A percentile compares a stretch with the other conserved stretches of the same genome.
Evolutionary conservation across 2,329 filamentous ascomycete genomes (phyloP).

Genomic region (Pseudogymnoascus sp.): DNA sequence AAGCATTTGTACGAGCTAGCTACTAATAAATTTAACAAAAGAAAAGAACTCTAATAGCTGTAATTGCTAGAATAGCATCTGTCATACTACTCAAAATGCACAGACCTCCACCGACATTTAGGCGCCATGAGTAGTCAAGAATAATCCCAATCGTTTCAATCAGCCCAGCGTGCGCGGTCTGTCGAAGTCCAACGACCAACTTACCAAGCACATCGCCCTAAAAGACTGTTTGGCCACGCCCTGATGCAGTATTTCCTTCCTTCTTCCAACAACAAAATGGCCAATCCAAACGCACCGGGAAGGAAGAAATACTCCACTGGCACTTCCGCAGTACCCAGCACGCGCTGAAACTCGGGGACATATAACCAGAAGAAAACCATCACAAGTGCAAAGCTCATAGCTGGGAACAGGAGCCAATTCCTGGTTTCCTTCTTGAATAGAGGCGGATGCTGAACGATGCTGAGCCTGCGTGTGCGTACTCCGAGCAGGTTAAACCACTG

Average conservation of each 20-base stretch:
- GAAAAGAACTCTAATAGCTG: too few species aligned
- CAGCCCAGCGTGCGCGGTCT: too few species aligned
- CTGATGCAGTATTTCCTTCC: conserved; percentile 55
- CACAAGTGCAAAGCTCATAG: conserved; percentile 59
- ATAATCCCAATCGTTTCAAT: too few species aligned
- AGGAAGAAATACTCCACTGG: conserved; percentile 72
- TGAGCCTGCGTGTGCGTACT: conserved; percentile 55
- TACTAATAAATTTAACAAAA: too few species aligned
- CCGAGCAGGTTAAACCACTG: conserved; percentile 72
- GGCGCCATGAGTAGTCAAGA: too few species aligned
- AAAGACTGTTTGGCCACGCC: conserved; percentile 47
- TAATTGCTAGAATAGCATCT: too few species aligned
- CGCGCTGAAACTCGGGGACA: conserved; percentile 54
- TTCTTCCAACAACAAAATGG: conserved; percentile 59
- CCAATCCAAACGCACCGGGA: conserved; percentile 64
- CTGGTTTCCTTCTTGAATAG: conserved; percentile 56
- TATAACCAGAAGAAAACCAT: conserved; percentile 68
- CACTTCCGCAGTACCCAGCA: conserved; percentile 54
- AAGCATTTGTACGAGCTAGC: too few species aligned
- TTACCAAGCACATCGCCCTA: conserved; percentile 60
- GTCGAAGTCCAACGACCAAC: background rate
- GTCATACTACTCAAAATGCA: too few species aligned
- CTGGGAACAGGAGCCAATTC: conserved; percentile 63
- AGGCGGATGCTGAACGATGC: conserved; percentile 67
- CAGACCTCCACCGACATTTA: too few species aligned